Evolutionary conservation across 495 filamentous ascomycete species (phyloP), one percentile per base, ranked within the genome.

Genomic region (Talaromyces nanjingensis): DNA sequence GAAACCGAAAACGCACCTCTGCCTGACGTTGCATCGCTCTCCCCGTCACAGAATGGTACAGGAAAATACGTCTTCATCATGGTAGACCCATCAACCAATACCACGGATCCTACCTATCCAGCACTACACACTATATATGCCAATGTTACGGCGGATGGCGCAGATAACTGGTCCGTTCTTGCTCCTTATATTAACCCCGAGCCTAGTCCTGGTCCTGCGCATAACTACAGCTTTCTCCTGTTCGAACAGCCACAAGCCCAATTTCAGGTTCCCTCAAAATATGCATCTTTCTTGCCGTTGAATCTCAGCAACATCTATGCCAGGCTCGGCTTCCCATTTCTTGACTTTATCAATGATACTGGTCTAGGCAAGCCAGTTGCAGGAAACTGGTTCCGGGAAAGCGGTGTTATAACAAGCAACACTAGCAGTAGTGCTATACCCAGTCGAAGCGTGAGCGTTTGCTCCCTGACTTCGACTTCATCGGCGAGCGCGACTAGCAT

Each of bases 21-120:
- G 4, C 16, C 34, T 24, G 47, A 52, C 22, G 6, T 33, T 14
- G n/a, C 57, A 60, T 60, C 33, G 57, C 57, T 9, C 20, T 22
- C 18, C 14, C 9, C 27, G 7, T 16, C 18, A 16, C 4, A 11
- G 29, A 27, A 16, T 42, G 18, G 25, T 14, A 18, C 27, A 34
- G 4, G 27, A 6, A 62, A 62, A 45, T 62, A 49, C 29, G 39
- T 62, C 42, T 45, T 62, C 39, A 31, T 62, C 18, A 62, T 62
- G 59, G 59, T 62, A 22, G 59, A 62, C 24, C 59, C 59, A 24
- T 18, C 42, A 3, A 45, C 22, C 24, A 62, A 62, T 29, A 14
- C 20, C 59, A 62, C 59, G 8, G 24, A 45, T 34, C 59, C 37
- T 20, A 62, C 39, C 37, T 47, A 62, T 18, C 33, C 45, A 16